Evolutionary conservation across 2,329 filamentous ascomycete species (phyloP).

Genomic region (Penicillium sp.): DNA sequence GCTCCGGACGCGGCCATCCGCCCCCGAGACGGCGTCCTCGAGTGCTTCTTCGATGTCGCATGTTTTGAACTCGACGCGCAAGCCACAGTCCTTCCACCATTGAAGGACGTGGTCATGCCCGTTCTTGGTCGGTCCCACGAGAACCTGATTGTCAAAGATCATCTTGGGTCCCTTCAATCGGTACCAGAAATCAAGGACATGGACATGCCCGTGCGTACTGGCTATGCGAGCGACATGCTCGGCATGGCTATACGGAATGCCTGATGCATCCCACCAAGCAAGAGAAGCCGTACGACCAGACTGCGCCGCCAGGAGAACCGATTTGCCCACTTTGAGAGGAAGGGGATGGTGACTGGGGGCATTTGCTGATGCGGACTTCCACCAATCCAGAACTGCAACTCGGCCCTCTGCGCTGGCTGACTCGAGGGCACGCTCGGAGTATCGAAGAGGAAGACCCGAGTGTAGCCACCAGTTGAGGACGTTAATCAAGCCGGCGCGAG

Average conservation of each 20-base stretch:
- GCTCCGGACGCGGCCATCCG: conserved; percentile 67
- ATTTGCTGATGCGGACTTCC: conserved; percentile 67
- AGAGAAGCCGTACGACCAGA: conserved; percentile 74
- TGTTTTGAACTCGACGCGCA: conserved; percentile 86
- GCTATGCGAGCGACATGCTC: conserved; percentile 82
- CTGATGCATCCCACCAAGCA: conserved; percentile 82
- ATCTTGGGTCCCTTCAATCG: conserved; percentile 70
- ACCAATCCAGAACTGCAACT: conserved; percentile 87
- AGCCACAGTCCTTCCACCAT: conserved; percentile 77
- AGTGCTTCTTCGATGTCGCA: conserved; percentile 94
- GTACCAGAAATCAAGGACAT: conserved; percentile 80
- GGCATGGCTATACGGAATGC: conserved; percentile 73
- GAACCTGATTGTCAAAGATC: conserved; percentile 76
- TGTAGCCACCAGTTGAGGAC: conserved; percentile 91
- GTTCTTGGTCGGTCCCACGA: conserved; percentile 83
- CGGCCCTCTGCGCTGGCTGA: conserved; percentile 82
- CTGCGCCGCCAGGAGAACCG: conserved; percentile 78
- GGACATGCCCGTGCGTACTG: conserved; percentile 78
- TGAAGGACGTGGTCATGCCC: conserved; percentile 80
- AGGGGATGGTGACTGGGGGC: conserved; percentile 54
- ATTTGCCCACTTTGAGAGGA: conserved; percentile 75
- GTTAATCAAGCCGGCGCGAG: conserved; percentile 76
- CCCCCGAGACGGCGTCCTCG: conserved; percentile 73
- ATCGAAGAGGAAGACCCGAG: conserved; percentile 74
- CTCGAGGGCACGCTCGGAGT: conserved; percentile 83